These are phyloP conservation scores for Fraxinus pennsylvanica DNA, from an alignment of 257 asterid species.

Conservation along the genomic window DNA sequence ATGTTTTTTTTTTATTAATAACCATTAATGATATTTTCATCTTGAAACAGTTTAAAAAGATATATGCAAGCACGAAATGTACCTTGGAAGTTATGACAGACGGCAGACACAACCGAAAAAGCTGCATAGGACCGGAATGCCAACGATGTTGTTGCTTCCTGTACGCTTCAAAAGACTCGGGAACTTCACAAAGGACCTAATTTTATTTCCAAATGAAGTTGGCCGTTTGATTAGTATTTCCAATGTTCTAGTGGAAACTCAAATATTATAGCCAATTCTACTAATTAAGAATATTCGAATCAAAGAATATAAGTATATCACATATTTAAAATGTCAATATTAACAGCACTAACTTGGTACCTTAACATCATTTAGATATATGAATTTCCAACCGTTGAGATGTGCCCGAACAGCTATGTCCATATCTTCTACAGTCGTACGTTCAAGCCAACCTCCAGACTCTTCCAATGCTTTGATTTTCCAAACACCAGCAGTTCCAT, in stretches of 20 bases:
- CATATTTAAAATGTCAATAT: background rate
- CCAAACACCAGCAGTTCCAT: slow-evolving; percentile 59
- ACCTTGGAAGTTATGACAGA: slow-evolving; percentile 64
- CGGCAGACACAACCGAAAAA: slow-evolving; percentile 66
- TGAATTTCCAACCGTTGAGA: slow-evolving; percentile 48
- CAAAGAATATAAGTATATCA: too few species aligned
- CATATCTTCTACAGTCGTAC: slow-evolving; percentile 57
- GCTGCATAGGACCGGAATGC: slow-evolving; percentile 89
- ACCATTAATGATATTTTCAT: background rate
- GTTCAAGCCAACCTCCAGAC: slow-evolving; percentile 55
- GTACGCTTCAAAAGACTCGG: slow-evolving; percentile 73
- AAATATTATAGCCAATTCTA: too few species aligned
- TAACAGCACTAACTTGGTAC: slow-evolving; percentile 16
- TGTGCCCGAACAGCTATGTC: slow-evolving; percentile 53
- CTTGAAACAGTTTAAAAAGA: background rate
- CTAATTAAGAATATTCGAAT: too few species aligned
- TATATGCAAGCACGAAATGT: background rate
- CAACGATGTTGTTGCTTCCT: slow-evolving; percentile 77
- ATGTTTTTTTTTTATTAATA: background rate
- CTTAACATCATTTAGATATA: slow-evolving; percentile 44
- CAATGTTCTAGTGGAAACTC: background rate
- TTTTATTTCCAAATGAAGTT: background rate
- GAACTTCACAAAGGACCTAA: slow-evolving; percentile 52
- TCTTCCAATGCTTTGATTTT: slow-evolving; percentile 54
- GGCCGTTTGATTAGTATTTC: too few species aligned